Conservation (phyloP, 225 moss, liverwort and hornwort genomes). For the Sphagnum tenellum region DNA sequence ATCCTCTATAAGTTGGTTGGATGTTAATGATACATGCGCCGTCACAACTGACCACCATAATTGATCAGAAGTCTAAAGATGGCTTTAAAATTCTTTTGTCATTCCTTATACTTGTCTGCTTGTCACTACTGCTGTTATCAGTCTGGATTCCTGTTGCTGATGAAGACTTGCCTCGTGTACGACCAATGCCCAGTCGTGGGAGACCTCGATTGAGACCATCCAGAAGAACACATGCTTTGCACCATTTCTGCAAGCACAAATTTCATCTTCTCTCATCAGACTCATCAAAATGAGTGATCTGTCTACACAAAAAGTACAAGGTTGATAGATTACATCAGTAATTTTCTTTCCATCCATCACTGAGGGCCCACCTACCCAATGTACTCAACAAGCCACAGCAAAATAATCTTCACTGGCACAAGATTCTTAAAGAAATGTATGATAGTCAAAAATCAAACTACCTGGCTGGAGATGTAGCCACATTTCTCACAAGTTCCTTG, state of each 20-base stretch:
- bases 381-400: too few relatives aligned
- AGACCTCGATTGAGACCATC: slow-evolving; percentile 89
- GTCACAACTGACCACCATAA: too few relatives aligned
- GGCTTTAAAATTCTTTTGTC: slow-evolving; percentile 9
- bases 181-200: slow-evolving; percentile 73
- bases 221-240: slow-evolving; percentile 92
- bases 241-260: slow-evolving; percentile 55
- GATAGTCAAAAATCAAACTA: slow-evolving; percentile 1
- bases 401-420: too few relatives aligned
- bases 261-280: too few relatives aligned
- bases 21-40: too few relatives aligned
- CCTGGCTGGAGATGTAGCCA: slow-evolving; percentile 99
- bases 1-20: too few relatives aligned
- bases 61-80: slow-evolving; percentile 27
- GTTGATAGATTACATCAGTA: too few relatives aligned
- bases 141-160: slow-evolving; percentile 11
- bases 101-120: slow-evolving; percentile 6
- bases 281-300: too few relatives aligned
- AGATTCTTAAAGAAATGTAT: too few relatives aligned
- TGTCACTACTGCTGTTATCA: slow-evolving; percentile 8
- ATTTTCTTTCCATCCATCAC: too few relatives aligned
- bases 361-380: too few relatives aligned
- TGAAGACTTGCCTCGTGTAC: slow-evolving; percentile 54
- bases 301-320: too few relatives aligned
- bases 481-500: slow-evolving; percentile 93